Conservation (phyloP, 768 basidiomycete species). For the Hygrocybe punicea region DNA sequence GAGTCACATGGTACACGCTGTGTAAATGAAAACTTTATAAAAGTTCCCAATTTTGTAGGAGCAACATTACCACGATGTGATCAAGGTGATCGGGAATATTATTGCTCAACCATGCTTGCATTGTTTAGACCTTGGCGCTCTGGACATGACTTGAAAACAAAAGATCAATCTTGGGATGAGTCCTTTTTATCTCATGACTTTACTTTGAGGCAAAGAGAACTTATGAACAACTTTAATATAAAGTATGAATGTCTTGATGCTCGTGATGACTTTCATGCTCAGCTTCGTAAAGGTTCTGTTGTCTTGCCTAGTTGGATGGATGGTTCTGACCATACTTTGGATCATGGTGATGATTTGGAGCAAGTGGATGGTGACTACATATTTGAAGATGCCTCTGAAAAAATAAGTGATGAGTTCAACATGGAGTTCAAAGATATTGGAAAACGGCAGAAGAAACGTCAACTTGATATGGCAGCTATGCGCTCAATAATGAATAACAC, state of each 20-base stretch:
- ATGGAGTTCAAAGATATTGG: too few species aligned
- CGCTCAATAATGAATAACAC: too few species aligned
- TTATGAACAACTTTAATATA: conserved; percentile 32
- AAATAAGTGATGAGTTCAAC: too few species aligned
- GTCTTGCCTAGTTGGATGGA: too few species aligned
- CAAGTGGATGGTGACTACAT: too few species aligned
- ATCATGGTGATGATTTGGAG: too few species aligned
- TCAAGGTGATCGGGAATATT: conserved; percentile 29
- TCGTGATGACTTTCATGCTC: background rate
- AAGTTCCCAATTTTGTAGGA: conserved; percentile 30
- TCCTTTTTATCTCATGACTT: conserved; percentile 20
- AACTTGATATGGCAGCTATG: too few species aligned
- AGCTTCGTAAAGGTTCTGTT: background rate
- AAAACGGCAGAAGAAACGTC: too few species aligned
- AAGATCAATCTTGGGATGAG: conserved; percentile 23
- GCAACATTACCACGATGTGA: conserved; percentile 30
- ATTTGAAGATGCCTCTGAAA: too few species aligned
- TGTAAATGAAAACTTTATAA: background rate
- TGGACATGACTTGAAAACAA: conserved; percentile 23
- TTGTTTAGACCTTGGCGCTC: conserved; percentile 32
- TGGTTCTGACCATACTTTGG: too few species aligned
- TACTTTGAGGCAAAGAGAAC: conserved; percentile 4
- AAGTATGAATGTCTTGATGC: conserved; percentile 37
- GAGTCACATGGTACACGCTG: background rate
- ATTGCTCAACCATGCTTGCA: conserved; percentile 31